Evolutionary conservation across 2,329 filamentous ascomycete species (phyloP), one percentile per base, ranked within the genome.

Genomic region (Venturia pyrina): DNA sequence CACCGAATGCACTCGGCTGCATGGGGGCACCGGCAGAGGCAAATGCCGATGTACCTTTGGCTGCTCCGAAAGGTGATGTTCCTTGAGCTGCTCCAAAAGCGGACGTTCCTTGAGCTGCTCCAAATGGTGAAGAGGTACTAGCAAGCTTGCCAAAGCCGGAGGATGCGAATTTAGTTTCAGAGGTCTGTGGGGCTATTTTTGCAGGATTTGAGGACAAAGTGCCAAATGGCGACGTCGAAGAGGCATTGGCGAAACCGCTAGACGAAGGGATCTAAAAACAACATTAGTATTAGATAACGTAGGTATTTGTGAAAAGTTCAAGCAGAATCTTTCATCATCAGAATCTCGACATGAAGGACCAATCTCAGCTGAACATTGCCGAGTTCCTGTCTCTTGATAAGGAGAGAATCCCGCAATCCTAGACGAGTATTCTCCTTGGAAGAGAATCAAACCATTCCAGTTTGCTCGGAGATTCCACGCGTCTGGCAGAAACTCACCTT

Each of bases 161-260:
- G 41, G 46, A 41, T 8, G 46, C 63, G 28, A 67, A 67, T 37
- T 48, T 57, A 11, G 19, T 66, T 59, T 24, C 69, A 68, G 28
- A 72, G 70, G 11, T 68, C 43, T 57, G 62, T 21, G 59, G 28
- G 6, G 7, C 7, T 28, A 28, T 17, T 17, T 48, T 60, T 41
- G 64, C 37, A 28, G 44, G 37, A 21, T 56, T 53, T 10, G 62
- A 32, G 37, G 62, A 72, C 64, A 83, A 73, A 53, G 77, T 73
- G 62, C 78, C 75, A 68, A 84, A 83, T 4, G 81, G 81, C 62
- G 81, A 80, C 17, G 75, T 72, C 24, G 79, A 72, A 41, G 79
- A 79, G 5, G 75, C 75, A 67, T 81, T 80, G 48, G 77, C 73
- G 63, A 81, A 82, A 17, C 75, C 78, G 67, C 78, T 79, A 41